Evolutionary conservation across 1,139 yeast species (phyloP).

Genomic region (Kazachstania sp.): DNA sequence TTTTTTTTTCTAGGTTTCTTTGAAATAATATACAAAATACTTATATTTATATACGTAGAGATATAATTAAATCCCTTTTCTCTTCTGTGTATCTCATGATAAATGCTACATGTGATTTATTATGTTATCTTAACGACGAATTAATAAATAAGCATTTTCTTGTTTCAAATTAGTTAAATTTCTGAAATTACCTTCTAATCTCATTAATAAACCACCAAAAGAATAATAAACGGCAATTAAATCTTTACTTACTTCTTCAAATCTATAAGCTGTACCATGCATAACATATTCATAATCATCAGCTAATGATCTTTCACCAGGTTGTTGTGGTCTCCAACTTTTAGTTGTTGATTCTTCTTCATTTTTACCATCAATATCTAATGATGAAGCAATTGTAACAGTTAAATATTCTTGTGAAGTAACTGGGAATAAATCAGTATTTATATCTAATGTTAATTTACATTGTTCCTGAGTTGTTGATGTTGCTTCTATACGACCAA

Average conservation of each 20-base stretch:
- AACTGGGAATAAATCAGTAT: slow-evolving; percentile 88
- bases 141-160: slow-evolving; percentile 83
- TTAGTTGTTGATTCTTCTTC: slow-evolving; percentile 34
- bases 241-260: slow-evolving; percentile 67
- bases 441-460: slow-evolving; percentile 81
- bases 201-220: slow-evolving; percentile 89
- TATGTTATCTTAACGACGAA: slow-evolving; percentile 48
- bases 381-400: slow-evolving; percentile 75
- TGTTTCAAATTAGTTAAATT: slow-evolving; percentile 82
- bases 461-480: slow-evolving; percentile 80
- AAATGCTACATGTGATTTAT: background rate
- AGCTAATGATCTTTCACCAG: slow-evolving; percentile 77
- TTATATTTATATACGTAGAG: too few relatives aligned
- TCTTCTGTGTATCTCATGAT: background rate
- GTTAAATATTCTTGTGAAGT: slow-evolving; percentile 70
- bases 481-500: slow-evolving; percentile 78
- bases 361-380: slow-evolving; percentile 53
- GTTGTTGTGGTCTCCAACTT: slow-evolving; percentile 88
- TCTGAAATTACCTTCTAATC: slow-evolving; percentile 92
- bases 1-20: too few relatives aligned
- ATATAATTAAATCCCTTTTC: too few relatives aligned
- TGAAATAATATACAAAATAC: too few relatives aligned
- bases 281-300: slow-evolving; percentile 97
- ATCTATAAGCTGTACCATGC: slow-evolving; percentile 97
- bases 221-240: slow-evolving; percentile 83